phyloP scores from a whole-genome alignment of 306 rosid genomes.

The Cucurbita pepo region DNA sequence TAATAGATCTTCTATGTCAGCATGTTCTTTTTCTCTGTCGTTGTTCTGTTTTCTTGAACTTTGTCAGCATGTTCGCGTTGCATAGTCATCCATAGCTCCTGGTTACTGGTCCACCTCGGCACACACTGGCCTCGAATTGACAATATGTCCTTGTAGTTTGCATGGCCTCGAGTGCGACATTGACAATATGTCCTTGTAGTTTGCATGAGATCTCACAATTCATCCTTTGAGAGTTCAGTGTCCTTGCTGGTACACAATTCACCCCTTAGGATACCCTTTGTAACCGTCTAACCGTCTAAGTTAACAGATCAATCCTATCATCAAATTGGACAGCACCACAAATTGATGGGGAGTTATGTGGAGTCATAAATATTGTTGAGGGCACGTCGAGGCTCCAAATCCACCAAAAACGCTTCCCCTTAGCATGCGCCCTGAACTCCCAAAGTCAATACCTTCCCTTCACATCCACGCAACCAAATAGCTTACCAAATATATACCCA shows the following conservation, averaged over 20 bases:
- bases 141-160: not conserved
- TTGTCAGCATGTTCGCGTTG: not conserved
- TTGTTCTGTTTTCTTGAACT: not conserved
- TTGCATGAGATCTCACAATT: no score
- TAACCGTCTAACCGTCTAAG: no score
- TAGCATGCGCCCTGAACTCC: not conserved
- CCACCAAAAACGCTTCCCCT: not conserved
- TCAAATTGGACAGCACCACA: no score
- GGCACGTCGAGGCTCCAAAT: not conserved
- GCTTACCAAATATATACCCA: not conserved
- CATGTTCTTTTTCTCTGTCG: not conserved
- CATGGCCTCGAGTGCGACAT: not conserved
- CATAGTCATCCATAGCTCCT: not conserved
- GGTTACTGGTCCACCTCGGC: not conserved
- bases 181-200: not conserved
- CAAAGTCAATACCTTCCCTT: not conserved
- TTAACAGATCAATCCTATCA: no score
- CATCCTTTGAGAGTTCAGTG: no score
- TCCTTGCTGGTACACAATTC: no score
- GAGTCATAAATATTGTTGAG: not conserved
- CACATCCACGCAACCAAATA: not conserved
- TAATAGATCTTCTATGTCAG: no score
- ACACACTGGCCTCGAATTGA: not conserved
- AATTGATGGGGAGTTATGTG: not conserved
- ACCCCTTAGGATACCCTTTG: no score